phyloP scores from a whole-genome alignment of 371 early-diverging fungal species.

The Mortierella sp. region DNA sequence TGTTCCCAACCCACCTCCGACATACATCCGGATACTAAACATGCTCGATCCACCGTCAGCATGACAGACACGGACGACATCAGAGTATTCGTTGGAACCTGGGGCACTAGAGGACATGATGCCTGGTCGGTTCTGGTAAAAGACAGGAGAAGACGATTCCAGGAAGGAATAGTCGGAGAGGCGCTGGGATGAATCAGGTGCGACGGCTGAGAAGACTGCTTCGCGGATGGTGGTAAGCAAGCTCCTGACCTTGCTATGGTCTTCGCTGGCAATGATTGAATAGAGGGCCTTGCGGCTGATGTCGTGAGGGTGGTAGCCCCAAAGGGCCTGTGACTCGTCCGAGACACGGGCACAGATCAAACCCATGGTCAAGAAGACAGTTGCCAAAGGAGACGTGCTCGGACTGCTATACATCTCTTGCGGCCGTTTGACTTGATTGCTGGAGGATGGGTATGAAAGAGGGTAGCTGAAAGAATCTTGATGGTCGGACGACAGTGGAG shows the following conservation, averaged over 20 bases:
- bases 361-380: conserved; percentile 66
- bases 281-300: conserved; percentile 70
- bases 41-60: conserved; percentile 66
- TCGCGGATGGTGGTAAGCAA: conserved; percentile 64
- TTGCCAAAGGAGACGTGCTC: conserved; percentile 44
- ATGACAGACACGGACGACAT: conserved; percentile 66
- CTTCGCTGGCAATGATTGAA: conserved; percentile 65
- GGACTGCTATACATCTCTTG: conserved; percentile 46
- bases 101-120: conserved; percentile 57
- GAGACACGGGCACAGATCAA: conserved; percentile 71
- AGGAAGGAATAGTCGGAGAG: conserved; percentile 55
- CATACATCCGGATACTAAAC: conserved; percentile 63
- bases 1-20: conserved; percentile 74
- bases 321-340: conserved; percentile 64
- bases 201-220: conserved; percentile 59
- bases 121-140: conserved; percentile 56
- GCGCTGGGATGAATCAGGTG: conserved; percentile 30
- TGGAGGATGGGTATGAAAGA: conserved; percentile 18
- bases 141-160: conserved; percentile 63
- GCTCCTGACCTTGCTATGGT: conserved; percentile 60
- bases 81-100: conserved; percentile 61
- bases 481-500: conserved; percentile 31
- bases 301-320: conserved; percentile 73
- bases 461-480: conserved; percentile 36
- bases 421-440: conserved; percentile 36